Base-by-base conservation (phyloP, 2,329 filamentous ascomycete genomes). In the Botryotinia convoluta region DNA sequence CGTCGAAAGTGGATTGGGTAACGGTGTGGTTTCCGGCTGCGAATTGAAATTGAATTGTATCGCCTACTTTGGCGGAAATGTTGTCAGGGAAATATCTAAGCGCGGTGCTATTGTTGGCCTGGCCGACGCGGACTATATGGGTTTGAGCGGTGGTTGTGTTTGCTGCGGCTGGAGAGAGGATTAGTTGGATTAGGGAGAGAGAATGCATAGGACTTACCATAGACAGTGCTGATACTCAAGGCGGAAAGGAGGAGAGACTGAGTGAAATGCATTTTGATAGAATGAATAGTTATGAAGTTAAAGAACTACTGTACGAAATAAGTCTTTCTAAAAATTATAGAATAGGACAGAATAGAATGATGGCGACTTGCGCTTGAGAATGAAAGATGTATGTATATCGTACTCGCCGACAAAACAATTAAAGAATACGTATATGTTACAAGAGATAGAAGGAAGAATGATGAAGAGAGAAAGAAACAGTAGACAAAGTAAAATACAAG, bases 11-110 rank as follows among this genome's bases (percentile, higher is more conserved):
- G 64, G 92, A 93, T 84, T 94, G 92, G 26, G 90, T 92, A 73
- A 94, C 89, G 69, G 92, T 94, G 87, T 95, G 93, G 85, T 95
- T 95, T 77, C 86, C 87, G 14, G 84, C 85, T 75, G 85, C 84
- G 84, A 91, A 92, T 82, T 91, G 88, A 85, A 91, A 92, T 83
- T 91, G 88, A 20, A 92, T 85, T 83, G 89, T 86, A 77, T 87
- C 85, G 76, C 93, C 92, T 3, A 85, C 83, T n/a, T 83, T 81
- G 45, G 90, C 92, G 75, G 84, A 85, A 80, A 95, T 81, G 79
- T 87, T 90, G 77, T 91, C 85, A 59, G 93, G 93, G 75, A 84
- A 88, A 85, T 90, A 95, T 75, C 84, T 86, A 73, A 92, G 51
- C 8, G 51, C 51, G 8, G 51, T 37, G 79, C 83, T 81, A 84